A percentile compares a stretch with the other conserved stretches of the same genome.
phyloP scores from a whole-genome alignment of 2,329 filamentous ascomycete species.

The Colletotrichum orbiculare region DNA sequence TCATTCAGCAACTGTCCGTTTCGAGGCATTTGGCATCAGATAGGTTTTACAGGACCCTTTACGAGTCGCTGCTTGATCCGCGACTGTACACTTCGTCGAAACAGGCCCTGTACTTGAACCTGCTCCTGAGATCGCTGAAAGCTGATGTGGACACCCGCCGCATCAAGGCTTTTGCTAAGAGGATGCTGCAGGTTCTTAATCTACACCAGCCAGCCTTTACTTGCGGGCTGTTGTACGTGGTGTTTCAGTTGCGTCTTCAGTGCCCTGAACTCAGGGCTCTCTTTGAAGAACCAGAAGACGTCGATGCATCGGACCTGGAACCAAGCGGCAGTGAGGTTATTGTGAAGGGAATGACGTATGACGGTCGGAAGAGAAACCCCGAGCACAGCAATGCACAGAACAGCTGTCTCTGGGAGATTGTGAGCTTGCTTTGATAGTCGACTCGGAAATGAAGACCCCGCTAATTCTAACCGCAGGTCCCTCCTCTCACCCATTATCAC shows the following conservation, averaged over 20 bases:
- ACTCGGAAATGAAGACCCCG: background rate
- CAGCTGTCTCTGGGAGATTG: conserved; percentile 92
- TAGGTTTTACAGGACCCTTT: conserved; percentile 93
- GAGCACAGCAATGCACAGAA: conserved; percentile 93
- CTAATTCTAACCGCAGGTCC: conserved; percentile 52
- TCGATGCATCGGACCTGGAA: conserved; percentile 61
- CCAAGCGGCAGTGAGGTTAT: conserved; percentile 38
- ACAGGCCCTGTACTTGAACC: conserved; percentile 93
- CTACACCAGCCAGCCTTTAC: conserved; percentile 93
- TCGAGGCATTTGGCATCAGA: conserved; percentile 86
- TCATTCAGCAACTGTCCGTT: conserved; percentile 91
- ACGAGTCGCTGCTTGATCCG: conserved; percentile 93
- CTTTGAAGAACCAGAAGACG: conserved; percentile 82
- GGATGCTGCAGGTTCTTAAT: conserved; percentile 86
- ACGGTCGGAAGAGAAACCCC: conserved; percentile 91
- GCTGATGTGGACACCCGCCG: conserved; percentile 89
- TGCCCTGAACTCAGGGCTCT: conserved; percentile 86
- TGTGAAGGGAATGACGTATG: conserved; percentile 65
- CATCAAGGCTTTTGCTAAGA: conserved; percentile 95
- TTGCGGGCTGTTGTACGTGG: conserved; percentile 90
- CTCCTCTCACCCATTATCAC: conserved; percentile 86
- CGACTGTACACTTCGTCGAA: conserved; percentile 91
- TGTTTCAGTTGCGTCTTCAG: conserved; percentile 80
- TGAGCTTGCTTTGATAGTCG: conserved; percentile 54
- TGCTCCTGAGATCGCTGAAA: conserved; percentile 89